These are phyloP conservation scores for Pulveroboletus sp. DNA, from an alignment of 768 basidiomycete species.

Conservation along the genomic window DNA sequence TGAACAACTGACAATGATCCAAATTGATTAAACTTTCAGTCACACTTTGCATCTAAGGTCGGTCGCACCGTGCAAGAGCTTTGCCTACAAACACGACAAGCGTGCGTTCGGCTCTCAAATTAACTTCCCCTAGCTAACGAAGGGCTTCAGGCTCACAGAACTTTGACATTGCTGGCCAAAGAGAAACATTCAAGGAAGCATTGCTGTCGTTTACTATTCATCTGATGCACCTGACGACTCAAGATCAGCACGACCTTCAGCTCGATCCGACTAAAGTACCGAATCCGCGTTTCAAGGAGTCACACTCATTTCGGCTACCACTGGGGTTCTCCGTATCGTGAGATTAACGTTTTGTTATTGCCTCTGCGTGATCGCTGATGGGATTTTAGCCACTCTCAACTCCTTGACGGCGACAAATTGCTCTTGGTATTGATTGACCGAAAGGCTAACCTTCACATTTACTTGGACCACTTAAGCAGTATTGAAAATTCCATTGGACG, in stretches of 20 bases:
- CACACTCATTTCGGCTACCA: slow-evolving; percentile 24
- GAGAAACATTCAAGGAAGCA: slow-evolving; percentile 19
- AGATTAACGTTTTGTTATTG: neutral
- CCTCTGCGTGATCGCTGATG: neutral
- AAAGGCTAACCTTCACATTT: slow-evolving; percentile 33
- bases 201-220: slow-evolving; percentile 25
- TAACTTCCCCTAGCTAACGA: neutral
- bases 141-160: slow-evolving; percentile 8
- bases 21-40: slow-evolving; percentile 8
- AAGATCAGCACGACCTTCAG: slow-evolving; percentile 31
- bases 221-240: slow-evolving; percentile 27
- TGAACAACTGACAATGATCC: neutral
- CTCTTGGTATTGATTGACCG: slow-evolving; percentile 40
- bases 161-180: slow-evolving; percentile 17
- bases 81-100: neutral
- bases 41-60: slow-evolving; percentile 15
- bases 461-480: slow-evolving; percentile 32
- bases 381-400: slow-evolving; percentile 33
- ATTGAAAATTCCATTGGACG: slow-evolving; percentile 36
- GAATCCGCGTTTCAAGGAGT: slow-evolving; percentile 24
- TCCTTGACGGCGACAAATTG: slow-evolving; percentile 39
- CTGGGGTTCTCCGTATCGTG: slow-evolving; percentile 24
- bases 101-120: neutral
- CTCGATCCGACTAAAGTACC: slow-evolving; percentile 20
- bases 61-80: neutral